Evolutionary conservation across 371 early-diverging fungal genomes (phyloP).

Genomic region (Mucor piriformis): DNA sequence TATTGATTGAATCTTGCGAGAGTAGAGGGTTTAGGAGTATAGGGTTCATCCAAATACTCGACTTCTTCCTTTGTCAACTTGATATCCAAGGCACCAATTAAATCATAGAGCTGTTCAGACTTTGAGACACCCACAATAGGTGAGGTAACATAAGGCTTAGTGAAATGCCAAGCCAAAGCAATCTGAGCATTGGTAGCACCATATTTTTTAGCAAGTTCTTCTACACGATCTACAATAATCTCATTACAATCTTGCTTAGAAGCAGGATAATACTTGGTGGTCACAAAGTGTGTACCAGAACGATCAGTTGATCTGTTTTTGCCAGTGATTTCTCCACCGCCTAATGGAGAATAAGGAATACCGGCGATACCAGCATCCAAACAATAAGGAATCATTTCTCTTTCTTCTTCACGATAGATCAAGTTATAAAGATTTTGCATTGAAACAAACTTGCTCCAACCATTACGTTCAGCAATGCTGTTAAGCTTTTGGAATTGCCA

Average conservation of each 20-base stretch:
- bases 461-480: constrained; percentile 48
- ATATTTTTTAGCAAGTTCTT: constrained; percentile 46
- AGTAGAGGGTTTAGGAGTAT: constrained; percentile 15
- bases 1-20: not conserved
- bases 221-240: constrained; percentile 39
- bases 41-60: constrained; percentile 33
- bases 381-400: constrained; percentile 61
- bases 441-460: constrained; percentile 55
- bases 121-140: constrained; percentile 52
- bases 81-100: constrained; percentile 33
- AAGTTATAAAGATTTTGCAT: constrained; percentile 61
- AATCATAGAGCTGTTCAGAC: constrained; percentile 36
- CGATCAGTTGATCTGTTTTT: constrained; percentile 26
- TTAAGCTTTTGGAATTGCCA: constrained; percentile 52
- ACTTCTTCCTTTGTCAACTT: constrained; percentile 46
- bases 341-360: constrained; percentile 61
- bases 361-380: constrained; percentile 44
- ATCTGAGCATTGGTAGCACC: constrained; percentile 31
- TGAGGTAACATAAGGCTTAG: constrained; percentile 38
- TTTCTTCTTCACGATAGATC: constrained; percentile 65
- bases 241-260: constrained; percentile 6
- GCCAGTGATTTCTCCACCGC: constrained; percentile 38
- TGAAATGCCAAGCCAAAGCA: constrained; percentile 49
- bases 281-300: too few species aligned
- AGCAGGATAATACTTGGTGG: too few species aligned